These are phyloP conservation scores for Parmelia sp. DNA, from an alignment of 495 filamentous ascomycete species.

Conservation along the genomic window DNA sequence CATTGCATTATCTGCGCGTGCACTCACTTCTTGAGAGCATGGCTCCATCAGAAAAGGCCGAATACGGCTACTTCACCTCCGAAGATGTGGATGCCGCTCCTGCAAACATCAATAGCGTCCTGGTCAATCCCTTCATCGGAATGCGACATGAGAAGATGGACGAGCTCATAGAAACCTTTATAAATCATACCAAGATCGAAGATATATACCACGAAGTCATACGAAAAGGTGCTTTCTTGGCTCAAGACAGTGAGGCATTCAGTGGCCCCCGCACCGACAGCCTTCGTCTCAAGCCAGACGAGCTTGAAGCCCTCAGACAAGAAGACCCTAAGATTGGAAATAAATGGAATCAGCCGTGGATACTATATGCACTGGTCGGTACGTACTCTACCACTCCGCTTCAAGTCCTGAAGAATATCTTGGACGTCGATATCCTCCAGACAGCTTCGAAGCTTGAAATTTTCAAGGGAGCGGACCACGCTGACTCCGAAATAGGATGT, in stretches of 20 bases:
- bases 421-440: neutral
- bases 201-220: conserved; percentile 17
- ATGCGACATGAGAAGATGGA: conserved; percentile 19
- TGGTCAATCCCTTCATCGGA: conserved; percentile 21
- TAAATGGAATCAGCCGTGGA: conserved; percentile 52
- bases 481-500: conserved; percentile 11
- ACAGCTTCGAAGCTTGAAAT: neutral
- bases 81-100: conserved; percentile 11
- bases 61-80: neutral
- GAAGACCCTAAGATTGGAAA: conserved; percentile 27
- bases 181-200: conserved; percentile 20
- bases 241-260: conserved; percentile 22
- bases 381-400: neutral
- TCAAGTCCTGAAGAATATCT: neutral
- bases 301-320: conserved; percentile 12
- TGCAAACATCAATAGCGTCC: conserved; percentile 13
- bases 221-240: conserved; percentile 22
- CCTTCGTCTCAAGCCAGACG: conserved; percentile 13
- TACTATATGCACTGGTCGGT: conserved; percentile 47
- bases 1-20: neutral
- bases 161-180: conserved; percentile 14
- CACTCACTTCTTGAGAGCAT: neutral
- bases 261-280: conserved; percentile 13
- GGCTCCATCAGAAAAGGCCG: conserved; percentile 1
- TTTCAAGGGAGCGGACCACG: neutral